Base-by-base conservation (phyloP, 1,139 yeast genomes). In the Diutina mesorugosa region DNA sequence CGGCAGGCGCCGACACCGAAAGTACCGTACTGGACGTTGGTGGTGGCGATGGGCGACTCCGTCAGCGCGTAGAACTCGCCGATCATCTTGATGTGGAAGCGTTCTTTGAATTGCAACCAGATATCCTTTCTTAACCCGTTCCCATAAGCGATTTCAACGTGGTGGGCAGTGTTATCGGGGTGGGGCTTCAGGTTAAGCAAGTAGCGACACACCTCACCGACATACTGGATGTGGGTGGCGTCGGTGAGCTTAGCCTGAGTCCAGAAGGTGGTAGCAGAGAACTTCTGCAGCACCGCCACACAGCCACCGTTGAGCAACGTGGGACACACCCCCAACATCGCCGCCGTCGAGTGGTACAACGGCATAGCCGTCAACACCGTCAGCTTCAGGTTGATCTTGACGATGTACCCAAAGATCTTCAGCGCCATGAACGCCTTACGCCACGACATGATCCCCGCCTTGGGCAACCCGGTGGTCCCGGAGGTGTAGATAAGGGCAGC, bases 41-140 rank as follows among this genome's bases (percentile, higher is more conserved):
- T 89, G n/a, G 91, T 81, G 1, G 95, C 97, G 62, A 89, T 81
- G 30, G 97, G 97, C 2, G 95, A 85, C 67, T 93, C 99, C 0
- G 97, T 90, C 1, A 97, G 87, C 0, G 96, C 96, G 69, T 91
- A 93, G 67, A 91, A 91, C 67, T 93, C 99, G 26, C 96, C 96
- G 62, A 93, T 78, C 8, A 80, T 86, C 21, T 78, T 73, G 60
- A 93, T 85, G 59, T 82, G 78, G 74, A 91, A 93, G 60, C 96
- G 75, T 30, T 76, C 70, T 68, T 90, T 90, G 70, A 93, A 88
- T 56, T 81, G 82, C 59, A 68, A 70, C 99, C 99, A 93, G 58
- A 93, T 86, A 67, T 91, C 98, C n/a, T 85, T 83, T 63, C 98
- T 81, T 65, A 93, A 75, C 0, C 99, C 99, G 68, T 93, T 93